Conservation (phyloP, 129 eudicot species). For the Daucus carota region DH1_v3.0 NC_030382.2:48111501-48112000, state of each 20-base stretch:
- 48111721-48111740: neutral
- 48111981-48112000: neutral
- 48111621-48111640: neutral
- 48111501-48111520: neutral
- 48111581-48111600: too few relatives aligned
- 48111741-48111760: too few relatives aligned
- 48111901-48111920: slow-evolving; percentile 61
- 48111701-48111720: neutral
- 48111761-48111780: neutral
- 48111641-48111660: neutral
- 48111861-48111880: slow-evolving; percentile 58
- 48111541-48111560: neutral
- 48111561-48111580: neutral
- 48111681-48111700: neutral
- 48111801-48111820: slow-evolving; percentile 38
- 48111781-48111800: neutral
- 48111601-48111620: too few relatives aligned
- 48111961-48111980: neutral
- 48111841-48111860: slow-evolving; percentile 84
- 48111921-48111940: too few relatives aligned
- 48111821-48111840: slow-evolving; percentile 99
- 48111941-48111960: neutral
- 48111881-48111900: slow-evolving; percentile 72
- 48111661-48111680: neutral
- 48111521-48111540: neutral